Conservation (phyloP, 306 rosid genomes). For the Cajanus cajan region DNA sequence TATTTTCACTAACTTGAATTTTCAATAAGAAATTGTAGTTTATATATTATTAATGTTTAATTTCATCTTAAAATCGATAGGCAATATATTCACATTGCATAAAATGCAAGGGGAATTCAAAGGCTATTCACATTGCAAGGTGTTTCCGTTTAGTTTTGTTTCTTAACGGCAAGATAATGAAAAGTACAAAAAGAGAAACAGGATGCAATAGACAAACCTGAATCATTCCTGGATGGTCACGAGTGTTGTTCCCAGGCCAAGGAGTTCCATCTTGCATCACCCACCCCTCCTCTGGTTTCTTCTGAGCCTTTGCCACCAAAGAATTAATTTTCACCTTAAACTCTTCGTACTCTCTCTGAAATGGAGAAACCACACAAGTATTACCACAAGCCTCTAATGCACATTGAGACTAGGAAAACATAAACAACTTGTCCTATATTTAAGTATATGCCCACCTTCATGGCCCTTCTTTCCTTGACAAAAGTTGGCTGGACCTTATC, state of each 20-base stretch:
- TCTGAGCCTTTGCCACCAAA: constrained; percentile 79
- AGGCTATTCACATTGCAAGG: no score
- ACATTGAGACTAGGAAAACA: not conserved
- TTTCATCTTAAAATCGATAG: not conserved
- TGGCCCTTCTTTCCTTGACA: constrained; percentile 86
- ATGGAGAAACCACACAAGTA: constrained; percentile 15
- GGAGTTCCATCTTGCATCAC: constrained; percentile 91
- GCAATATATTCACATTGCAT: not conserved
- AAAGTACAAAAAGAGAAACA: not conserved
- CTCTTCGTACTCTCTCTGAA: constrained; percentile 87
- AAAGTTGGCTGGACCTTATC: constrained; percentile 76
- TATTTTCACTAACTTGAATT: not conserved
- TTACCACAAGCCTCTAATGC: not conserved
- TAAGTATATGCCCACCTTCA: constrained; percentile 44
- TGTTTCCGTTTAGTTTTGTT: not conserved
- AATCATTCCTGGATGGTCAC: constrained; percentile 91
- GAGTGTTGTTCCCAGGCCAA: constrained; percentile 92
- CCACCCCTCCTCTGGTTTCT: constrained; percentile 83
- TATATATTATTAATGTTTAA: not conserved
- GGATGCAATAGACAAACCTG: constrained; percentile 57
- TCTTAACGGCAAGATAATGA: not conserved
- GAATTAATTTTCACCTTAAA: constrained; percentile 82
- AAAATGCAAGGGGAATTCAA: no score
- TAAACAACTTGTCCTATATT: not conserved
- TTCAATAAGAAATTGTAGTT: not conserved